Base-by-base conservation (phyloP, 345 rosid species). In the Sonneratia alba region DNA sequence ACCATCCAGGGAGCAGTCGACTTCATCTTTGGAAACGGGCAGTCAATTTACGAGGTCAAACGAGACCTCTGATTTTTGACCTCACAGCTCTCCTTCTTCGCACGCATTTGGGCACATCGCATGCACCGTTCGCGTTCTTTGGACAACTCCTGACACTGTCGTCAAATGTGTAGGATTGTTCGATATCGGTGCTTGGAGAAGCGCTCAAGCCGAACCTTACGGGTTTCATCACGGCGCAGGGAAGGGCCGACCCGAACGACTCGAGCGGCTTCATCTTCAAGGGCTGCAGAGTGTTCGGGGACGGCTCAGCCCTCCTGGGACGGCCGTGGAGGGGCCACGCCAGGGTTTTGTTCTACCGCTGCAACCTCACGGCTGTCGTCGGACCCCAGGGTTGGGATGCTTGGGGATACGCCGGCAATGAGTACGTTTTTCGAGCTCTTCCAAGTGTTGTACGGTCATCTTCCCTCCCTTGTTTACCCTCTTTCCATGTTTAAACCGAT, bases 1-100 rank as follows among this genome's bases (percentile, higher is more conserved):
- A 77, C 81, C 67, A 89, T 94, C 5, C 86, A 87, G 75, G 96
- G 98, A 15, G 87, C 91, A 9, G 93, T 89, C 0, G 98, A 94
- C 81, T 94, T 89, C 72, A 91, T 94, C 71, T 91, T 89, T 69
- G 98, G 97, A 2, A 68, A 61, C 36, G 98, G 88, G 4, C 92
- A 86, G 70, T 91, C 97, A 21, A 66, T 94, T 71, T 94, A 88
- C 55, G 84, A 91, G 96, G 97, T 91, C 67, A 24, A 27, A 3
- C 45, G 45, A 56, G 36, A 11, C 15, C 16, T 36, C 18, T 56
- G 59, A 42, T 42, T 42, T 42, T 3, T 42, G 45, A 42, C 32
- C 32, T 27, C 1, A 27, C 32, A 27, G 32, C 32, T 27, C 32
- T 27, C 32, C 32, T 27, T 27, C 32, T 27, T 27, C 32, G 32